Evolutionary conservation across 371 early-diverging fungal species (phyloP).

Genomic region (Mucor plumbeus): DNA sequence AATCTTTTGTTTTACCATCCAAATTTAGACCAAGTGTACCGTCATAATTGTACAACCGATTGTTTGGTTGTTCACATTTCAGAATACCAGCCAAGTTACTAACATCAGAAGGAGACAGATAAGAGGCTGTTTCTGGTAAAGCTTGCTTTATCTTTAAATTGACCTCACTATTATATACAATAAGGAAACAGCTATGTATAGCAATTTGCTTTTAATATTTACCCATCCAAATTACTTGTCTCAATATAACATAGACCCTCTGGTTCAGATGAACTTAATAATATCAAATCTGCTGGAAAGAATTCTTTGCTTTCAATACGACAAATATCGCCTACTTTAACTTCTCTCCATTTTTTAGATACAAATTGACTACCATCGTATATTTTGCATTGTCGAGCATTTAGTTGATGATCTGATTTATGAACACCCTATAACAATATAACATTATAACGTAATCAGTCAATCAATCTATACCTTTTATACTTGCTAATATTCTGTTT

Average conservation of each 20-base stretch:
- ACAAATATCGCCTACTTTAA: conserved; percentile 93
- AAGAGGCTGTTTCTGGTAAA: conserved; percentile 68
- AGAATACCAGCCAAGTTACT: conserved; percentile 61
- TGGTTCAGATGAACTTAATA: conserved; percentile 86
- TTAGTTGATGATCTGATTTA: conserved; percentile 77
- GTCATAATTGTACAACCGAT: conserved; percentile 86
- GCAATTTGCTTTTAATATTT: conserved; percentile 3
- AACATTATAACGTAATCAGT: neutral
- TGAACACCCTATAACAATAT: conserved; percentile 58
- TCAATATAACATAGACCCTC: conserved; percentile 94
- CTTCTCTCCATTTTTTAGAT: conserved; percentile 71
- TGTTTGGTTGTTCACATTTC: conserved; percentile 85
- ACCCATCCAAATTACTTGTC: conserved; percentile 96
- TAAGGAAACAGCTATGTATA: neutral
- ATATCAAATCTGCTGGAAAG: conserved; percentile 92
- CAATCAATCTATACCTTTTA: too few species aligned
- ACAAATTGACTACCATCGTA: conserved; percentile 67
- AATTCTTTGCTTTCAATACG: conserved; percentile 83
- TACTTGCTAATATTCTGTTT: neutral
- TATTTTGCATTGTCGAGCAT: conserved; percentile 72
- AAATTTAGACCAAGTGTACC: conserved; percentile 63
- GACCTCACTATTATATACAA: conserved; percentile 68
- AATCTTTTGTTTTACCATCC: conserved; percentile 51
- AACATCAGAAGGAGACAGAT: conserved; percentile 64
- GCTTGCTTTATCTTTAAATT: conserved; percentile 94